Percentiles rank a stretch among this genome's conserved stretches.
Conservation (phyloP, 768 basidiomycete genomes). For the Leccinum boreale region DNA sequence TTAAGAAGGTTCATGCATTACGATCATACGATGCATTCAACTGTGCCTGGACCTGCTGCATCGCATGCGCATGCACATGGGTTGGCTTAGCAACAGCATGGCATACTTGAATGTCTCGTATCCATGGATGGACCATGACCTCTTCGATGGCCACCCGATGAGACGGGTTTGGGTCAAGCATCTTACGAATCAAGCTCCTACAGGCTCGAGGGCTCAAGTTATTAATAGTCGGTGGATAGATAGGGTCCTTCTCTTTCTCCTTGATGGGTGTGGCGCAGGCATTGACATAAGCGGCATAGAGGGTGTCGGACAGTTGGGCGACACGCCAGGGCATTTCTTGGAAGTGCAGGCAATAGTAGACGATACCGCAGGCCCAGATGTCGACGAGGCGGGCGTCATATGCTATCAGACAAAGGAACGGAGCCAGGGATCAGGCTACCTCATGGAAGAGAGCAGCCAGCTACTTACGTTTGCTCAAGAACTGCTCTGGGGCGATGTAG, state of each 20-base stretch:
- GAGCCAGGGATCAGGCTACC: conserved; percentile 36
- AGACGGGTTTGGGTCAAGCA: conserved; percentile 95
- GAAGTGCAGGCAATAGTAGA: conserved; percentile 98
- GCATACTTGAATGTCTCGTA: conserved; percentile 80
- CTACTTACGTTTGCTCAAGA: conserved; percentile 90
- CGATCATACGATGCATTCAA: conserved; percentile 14
- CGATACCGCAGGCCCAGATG: conserved; percentile 95
- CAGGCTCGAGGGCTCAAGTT: conserved; percentile 87
- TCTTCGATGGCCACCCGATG: conserved; percentile 75
- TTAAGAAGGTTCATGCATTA: background rate
- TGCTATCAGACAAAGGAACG: conserved; percentile 46
- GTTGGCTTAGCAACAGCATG: conserved; percentile 57
- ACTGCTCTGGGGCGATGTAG: conserved; percentile 98
- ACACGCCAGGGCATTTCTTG: conserved; percentile 98
- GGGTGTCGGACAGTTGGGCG: conserved; percentile 76
- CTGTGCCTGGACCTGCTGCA: conserved; percentile 55
- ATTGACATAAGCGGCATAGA: conserved; percentile 73
- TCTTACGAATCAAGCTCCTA: conserved; percentile 77
- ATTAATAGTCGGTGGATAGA: conserved; percentile 70
- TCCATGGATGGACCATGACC: conserved; percentile 74
- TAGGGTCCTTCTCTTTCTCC: conserved; percentile 29
- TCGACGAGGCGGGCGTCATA: conserved; percentile 97
- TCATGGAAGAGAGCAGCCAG: conserved; percentile 29
- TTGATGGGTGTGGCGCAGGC: conserved; percentile 34
- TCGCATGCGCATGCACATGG: conserved; percentile 70